phyloP scores from a whole-genome alignment of 306 rosid species.

The Cucurbita maxima region DNA sequence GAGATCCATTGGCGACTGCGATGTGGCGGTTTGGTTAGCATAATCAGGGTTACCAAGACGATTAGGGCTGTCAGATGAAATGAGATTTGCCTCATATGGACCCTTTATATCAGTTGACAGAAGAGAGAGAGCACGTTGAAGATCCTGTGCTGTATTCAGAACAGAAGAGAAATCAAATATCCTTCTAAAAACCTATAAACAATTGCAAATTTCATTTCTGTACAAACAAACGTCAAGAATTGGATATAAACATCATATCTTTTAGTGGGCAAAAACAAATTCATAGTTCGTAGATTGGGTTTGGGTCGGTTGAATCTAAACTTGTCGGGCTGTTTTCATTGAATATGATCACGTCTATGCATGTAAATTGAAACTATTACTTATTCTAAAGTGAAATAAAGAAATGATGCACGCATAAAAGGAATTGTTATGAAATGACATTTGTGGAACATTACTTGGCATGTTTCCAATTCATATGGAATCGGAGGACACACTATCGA shows the following conservation, averaged over 20 bases:
- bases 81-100: slow-evolving; percentile 28
- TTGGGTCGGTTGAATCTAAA: background rate
- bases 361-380: background rate
- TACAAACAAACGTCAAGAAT: background rate
- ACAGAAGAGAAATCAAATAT: slow-evolving; percentile 22
- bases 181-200: slow-evolving; percentile 49
- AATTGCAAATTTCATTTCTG: background rate
- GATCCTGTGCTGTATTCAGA: slow-evolving; percentile 28
- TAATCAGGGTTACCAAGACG: background rate
- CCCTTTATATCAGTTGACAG: slow-evolving; percentile 80
- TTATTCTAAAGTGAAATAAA: background rate
- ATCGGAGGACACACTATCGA: background rate
- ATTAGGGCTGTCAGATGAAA: slow-evolving; percentile 18
- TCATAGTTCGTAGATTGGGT: background rate
- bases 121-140: slow-evolving; percentile 97
- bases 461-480: background rate
- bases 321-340: background rate
- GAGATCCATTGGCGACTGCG: slow-evolving; percentile 17
- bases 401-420: background rate
- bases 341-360: background rate
- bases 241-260: background rate
- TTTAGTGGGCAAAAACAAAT: background rate
- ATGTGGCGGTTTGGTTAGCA: slow-evolving; percentile 11
- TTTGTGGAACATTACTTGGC: background rate
- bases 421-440: background rate